Conservation (phyloP, 805 yeast species). For the Metschnikowia noctiluminum region DNA sequence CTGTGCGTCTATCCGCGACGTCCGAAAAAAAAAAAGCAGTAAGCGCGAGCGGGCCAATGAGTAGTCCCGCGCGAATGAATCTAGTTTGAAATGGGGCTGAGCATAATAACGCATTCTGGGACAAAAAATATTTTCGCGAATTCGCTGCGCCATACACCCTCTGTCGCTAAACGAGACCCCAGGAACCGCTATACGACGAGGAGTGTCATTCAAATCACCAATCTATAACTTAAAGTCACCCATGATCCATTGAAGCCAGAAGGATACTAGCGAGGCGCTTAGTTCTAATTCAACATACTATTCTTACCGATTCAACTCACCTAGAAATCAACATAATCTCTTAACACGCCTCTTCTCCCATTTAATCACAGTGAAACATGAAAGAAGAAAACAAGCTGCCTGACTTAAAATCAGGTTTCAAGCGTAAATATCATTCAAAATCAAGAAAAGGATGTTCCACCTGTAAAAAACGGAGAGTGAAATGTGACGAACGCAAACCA, state of each 20-base stretch:
- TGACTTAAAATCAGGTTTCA: constrained; percentile 40
- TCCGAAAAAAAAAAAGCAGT: too few relatives aligned
- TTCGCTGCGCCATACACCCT: not conserved
- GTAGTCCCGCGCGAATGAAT: not conserved
- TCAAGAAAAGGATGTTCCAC: constrained; percentile 86
- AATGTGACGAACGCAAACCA: constrained; percentile 88
- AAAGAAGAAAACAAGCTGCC: constrained; percentile 7
- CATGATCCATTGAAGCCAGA: not conserved
- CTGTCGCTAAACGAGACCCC: constrained; percentile 8
- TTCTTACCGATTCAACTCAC: constrained; percentile 8
- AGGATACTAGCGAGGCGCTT: constrained; percentile 4
- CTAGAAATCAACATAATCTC: not conserved
- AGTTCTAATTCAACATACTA: constrained; percentile 3
- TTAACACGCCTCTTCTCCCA: not conserved
- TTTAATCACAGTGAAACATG: constrained; percentile 4
- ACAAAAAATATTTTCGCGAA: constrained; percentile 5
- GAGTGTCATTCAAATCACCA: not conserved
- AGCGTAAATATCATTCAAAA: constrained; percentile 85
- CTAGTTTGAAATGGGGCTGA: not conserved
- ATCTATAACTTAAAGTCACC: not conserved
- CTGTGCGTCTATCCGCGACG: too few relatives aligned
- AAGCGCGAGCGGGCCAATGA: too few relatives aligned
- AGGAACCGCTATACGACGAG: constrained; percentile 6
- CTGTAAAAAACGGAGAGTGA: constrained; percentile 85
- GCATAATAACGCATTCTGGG: not conserved